These are phyloP conservation scores for Trametes cubensis DNA, from an alignment of 768 basidiomycete species.

Conservation along the genomic window DNA sequence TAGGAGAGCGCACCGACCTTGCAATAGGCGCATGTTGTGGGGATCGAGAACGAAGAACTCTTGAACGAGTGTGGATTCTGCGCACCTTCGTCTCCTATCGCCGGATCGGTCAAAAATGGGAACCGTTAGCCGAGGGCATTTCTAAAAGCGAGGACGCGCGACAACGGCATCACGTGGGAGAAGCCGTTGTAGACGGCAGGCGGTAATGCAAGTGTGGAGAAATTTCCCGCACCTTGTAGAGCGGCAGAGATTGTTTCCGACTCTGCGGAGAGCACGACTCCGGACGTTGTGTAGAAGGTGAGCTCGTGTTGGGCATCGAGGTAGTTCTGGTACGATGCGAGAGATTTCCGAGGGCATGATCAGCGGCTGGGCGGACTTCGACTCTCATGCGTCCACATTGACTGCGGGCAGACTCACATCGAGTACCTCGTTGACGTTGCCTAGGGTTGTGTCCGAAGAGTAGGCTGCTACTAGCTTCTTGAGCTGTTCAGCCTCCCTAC, in stretches of 20 bases:
- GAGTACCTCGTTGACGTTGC: constrained; percentile 49
- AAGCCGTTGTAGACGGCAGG: too few species aligned
- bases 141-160: not conserved
- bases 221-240: constrained; percentile 56
- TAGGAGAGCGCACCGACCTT: constrained; percentile 48
- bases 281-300: constrained; percentile 55
- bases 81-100: constrained; percentile 73
- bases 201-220: constrained; percentile 11
- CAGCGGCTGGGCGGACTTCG: not conserved
- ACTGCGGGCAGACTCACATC: constrained; percentile 23
- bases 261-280: constrained; percentile 63
- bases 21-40: constrained; percentile 81
- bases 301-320: constrained; percentile 66
- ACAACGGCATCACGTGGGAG: too few species aligned
- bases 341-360: not conserved
- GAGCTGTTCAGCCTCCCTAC: constrained; percentile 56
- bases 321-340: constrained; percentile 49
- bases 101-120: constrained; percentile 9
- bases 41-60: constrained; percentile 83
- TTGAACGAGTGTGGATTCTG: constrained; percentile 80
- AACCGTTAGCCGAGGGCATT: not conserved
- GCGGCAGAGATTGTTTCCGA: constrained; percentile 59
- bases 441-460: constrained; percentile 50
- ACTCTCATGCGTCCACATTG: constrained; percentile 26
- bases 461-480: constrained; percentile 50